Percentiles rank a stretch among this genome's conserved stretches.
Evolutionary conservation across 129 eudicot species (phyloP).

Genomic region (Escallonia herrerae): DNA sequence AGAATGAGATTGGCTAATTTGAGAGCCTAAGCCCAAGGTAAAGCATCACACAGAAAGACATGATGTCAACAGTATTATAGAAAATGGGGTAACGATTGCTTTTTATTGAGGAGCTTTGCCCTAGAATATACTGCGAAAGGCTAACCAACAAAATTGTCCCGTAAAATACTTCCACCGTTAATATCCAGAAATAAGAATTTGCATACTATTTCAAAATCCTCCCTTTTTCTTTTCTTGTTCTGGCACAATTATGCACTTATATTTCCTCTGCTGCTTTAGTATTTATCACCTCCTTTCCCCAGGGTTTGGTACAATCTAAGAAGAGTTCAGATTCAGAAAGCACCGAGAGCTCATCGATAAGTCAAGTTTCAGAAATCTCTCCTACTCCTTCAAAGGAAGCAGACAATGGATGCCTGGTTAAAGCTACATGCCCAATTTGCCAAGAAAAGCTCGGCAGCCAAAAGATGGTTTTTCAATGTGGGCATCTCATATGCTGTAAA

Average conservation of each 20-base stretch:
- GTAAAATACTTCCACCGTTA: too few species aligned
- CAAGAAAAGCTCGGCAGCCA: slow-evolving; percentile 70
- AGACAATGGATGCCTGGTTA: slow-evolving; percentile 25
- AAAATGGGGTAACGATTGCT: too few species aligned
- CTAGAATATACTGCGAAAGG: too few species aligned
- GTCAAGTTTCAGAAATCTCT: slow-evolving; percentile 23
- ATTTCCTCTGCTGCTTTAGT: neutral
- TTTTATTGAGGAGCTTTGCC: too few species aligned
- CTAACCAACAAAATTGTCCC: too few species aligned
- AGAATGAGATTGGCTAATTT: too few species aligned
- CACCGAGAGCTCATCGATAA: slow-evolving; percentile 18
- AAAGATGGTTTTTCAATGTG: slow-evolving; percentile 95
- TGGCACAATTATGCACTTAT: neutral
- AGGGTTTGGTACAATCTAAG: slow-evolving; percentile 80
- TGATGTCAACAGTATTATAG: too few species aligned
- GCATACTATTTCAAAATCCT: too few species aligned
- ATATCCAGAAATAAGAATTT: too few species aligned
- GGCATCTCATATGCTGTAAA: slow-evolving; percentile 85
- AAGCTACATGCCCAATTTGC: slow-evolving; percentile 73
- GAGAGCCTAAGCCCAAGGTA: too few species aligned
- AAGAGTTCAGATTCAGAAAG: slow-evolving; percentile 25
- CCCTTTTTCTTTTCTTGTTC: too few species aligned
- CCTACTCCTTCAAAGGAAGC: slow-evolving; percentile 13
- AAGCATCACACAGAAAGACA: too few species aligned
- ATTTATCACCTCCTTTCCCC: slow-evolving; percentile 7